Base-by-base conservation (phyloP, 2,329 filamentous ascomycete genomes). In the Cladosporium sp. region DNA sequence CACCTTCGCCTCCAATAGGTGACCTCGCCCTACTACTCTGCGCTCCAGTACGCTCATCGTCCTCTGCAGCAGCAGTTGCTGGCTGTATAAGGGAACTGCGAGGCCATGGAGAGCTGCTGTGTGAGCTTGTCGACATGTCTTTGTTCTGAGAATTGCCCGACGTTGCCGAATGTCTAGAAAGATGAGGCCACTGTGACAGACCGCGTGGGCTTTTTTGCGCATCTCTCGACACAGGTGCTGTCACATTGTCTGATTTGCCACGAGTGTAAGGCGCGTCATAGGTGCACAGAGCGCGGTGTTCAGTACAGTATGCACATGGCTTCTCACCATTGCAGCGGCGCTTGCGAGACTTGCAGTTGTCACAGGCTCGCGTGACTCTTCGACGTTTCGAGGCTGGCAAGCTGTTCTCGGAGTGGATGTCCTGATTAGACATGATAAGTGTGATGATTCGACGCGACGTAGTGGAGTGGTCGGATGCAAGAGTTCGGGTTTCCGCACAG, bases 201-300 rank as follows among this genome's bases (percentile, higher is more conserved):
- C 36, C 41, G 18, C 55, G 32, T 24, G 34, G 57, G 10, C 24
- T 59, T 28, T 28, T 1, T 1, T 14, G 32, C 14, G 32, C 57
- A 14, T 47, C 36, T 6, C 38, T 5, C 57, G 82, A 74, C 34
- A 78, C 77, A 8, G 82, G 81, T 38, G 81, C 61, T 38, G 38
- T 30, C 34, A 71, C 14, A 32, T 26, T 58, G 55, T 72, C 71
- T 1, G 71, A 64, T 34, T 69, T 67, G 66, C 68, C 81, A 75
- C 84, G 75, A 21, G 79, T 81, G 69, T 86, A 86, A 0, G 79
- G 77, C 24, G 83, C 82, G 28, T 81, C 80, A 69, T 83, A 86
- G 21, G 82, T 81, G 73, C 84, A 86, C 15, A 68, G 68, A 7
- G 71, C 68, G 30, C 71, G 74, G 21, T 74, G 72, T 38, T 69